Base-by-base conservation (phyloP, 177 flowering plant genomes). In the Viscum album region DNA sequence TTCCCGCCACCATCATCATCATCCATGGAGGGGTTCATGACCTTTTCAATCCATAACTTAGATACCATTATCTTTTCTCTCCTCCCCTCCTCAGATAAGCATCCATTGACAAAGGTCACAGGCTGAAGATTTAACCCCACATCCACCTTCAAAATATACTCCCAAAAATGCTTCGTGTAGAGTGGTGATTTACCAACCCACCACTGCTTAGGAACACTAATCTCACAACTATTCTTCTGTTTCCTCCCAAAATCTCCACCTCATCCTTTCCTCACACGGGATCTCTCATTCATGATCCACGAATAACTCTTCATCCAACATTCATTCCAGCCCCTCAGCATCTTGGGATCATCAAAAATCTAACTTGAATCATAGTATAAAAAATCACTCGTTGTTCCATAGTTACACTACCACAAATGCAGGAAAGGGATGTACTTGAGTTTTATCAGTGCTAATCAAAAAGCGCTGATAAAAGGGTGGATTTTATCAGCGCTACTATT, bases 51-150 rank as follows among this genome's bases (percentile, higher is more conserved):
- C 12, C 92, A 82, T 35, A 68, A n/a, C 79, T 86, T 94, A 28
- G 97, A 95, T 62, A 87, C 86, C 41, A 70, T 73, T 66, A 91
- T 89, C 79, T 84, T 94, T 59, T 78, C 84, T 77, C 80, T 79
- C 69, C 97, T 83, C 75, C 74, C 81, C 74, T 80, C 73, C 29
- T 74, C 43, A 1, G 74, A 83, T 71, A 70, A 47, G 54, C 78
- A 73, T 35, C 85, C 87, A 0, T 76, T 73, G 67, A 87, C 78
- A 71, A 84, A 94, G 64, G 96, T 86, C 34, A 91, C 91, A 43
- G 97, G 96, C 76, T 80, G 56, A 23, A 76, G 73, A 75, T 82
- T 79, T 74, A 83, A 77, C 37, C 97, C 95, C 1, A 88, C 85
- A 77, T 88, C 84, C 70, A 74, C 83, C 79, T 88, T 84, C 76